Evolutionary conservation across 73 alveolate genomes (phyloP), one percentile per base, ranked within the genome.

Genomic region (Paramecium primaurelia): DNA sequence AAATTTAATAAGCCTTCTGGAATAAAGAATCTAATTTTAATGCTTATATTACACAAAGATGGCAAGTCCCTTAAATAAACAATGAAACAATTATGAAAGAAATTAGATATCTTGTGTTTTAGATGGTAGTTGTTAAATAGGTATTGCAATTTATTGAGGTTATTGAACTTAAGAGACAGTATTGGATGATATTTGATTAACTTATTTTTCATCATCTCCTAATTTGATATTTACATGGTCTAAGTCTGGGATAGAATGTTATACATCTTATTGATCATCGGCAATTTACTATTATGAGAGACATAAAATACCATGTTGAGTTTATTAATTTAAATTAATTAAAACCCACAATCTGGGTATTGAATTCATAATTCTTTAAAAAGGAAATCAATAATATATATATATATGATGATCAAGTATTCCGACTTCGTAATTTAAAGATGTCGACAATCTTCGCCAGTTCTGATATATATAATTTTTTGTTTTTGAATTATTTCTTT

Each of bases 131-230:
- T 14, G 30, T n/a, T 14, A n/a, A 10, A 30, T 40, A 3, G 58
- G 58, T 73, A 22, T 12, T 14, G 47, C 84, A 8, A 12, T 28
- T 26, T 64, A 28, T 26, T 22, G 84, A 68, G 88, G 60, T 10
- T 32, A 37, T 32, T 34, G 9, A 37, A 22, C 49, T 75, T 75
- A n/a, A 22, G 91, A 47, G 49, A 25, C 91, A 16, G 59, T 44
- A 73, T 25, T 44, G 14, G 59, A 30, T 0, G 71, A 80, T 16
- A 80, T 80, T 44, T 80, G 75, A 26, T 47, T 42, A 34, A 80
- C 58, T 80, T 80, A 45, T 77, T 80, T 80, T 80, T 80, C 91
- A 47, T 80, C 87, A 38, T 73, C 77, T 44, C 77, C 71, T 25
- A 80, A 25, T 26, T 80, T 44, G 16, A 80, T 80, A 54, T 80